These are phyloP conservation scores for Papiliotrema fonsecae DNA, from an alignment of 1,284 basidiomycete genomes.

Conservation along the genomic window DNA sequence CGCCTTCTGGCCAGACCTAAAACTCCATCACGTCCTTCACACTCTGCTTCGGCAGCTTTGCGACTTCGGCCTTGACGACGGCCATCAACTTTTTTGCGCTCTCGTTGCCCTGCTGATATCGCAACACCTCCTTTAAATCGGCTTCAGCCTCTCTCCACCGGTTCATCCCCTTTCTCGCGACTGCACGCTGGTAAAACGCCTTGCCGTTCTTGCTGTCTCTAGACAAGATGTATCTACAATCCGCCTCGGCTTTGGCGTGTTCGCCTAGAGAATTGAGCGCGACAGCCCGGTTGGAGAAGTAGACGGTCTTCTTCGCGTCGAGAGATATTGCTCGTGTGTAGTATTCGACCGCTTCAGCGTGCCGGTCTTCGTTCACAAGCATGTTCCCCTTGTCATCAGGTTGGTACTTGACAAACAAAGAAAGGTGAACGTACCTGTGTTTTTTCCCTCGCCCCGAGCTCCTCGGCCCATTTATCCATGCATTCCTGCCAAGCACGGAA, in stretches of 20 bases:
- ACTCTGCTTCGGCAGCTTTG: conserved; percentile 31
- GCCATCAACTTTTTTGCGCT: conserved; percentile 36
- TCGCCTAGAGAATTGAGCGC: conserved; percentile 43
- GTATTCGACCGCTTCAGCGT: conserved; percentile 35
- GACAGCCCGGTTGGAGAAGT: conserved; percentile 48
- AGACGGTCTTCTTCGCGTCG: conserved; percentile 48
- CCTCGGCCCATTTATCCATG: conserved; percentile 49
- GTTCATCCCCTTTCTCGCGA: conserved; percentile 39
- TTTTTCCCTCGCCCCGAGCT: conserved; percentile 45
- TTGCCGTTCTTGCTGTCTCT: conserved; percentile 46
- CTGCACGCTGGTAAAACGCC: conserved; percentile 45
- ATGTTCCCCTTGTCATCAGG: conserved; percentile 37
- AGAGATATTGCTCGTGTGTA: conserved; percentile 48
- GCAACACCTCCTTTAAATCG: conserved; percentile 37
- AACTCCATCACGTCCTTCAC: conserved; percentile 35
- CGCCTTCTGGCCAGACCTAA: conserved; percentile 9
- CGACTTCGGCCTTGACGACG: conserved; percentile 26
- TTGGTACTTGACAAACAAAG: not conserved
- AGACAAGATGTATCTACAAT: conserved; percentile 41
- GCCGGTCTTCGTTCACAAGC: conserved; percentile 31
- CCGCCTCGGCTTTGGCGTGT: conserved; percentile 40
- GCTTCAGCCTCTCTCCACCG: conserved; percentile 43
- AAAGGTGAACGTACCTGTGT: conserved; percentile 23
- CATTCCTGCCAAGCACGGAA: conserved; percentile 41
- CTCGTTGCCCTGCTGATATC: conserved; percentile 32